Base-by-base conservation (phyloP, 2,329 filamentous ascomycete genomes). In the Scleromitrula shiraiana region DNA sequence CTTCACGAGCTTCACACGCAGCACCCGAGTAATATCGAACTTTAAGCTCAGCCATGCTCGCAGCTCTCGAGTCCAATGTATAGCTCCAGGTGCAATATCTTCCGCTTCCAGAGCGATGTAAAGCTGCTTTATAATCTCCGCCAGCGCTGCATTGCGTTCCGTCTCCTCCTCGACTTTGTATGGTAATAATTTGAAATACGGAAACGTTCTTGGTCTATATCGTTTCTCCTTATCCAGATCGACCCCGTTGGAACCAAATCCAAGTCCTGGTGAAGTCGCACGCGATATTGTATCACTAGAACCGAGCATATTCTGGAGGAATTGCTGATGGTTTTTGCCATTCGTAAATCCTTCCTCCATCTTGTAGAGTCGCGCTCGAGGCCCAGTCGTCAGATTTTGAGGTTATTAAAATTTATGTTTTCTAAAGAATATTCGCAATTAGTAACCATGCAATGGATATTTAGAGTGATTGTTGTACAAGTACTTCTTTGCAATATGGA, bases 51-150 rank as follows among this genome's bases (percentile, higher is more conserved):
- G 75, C 93, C 94, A 98, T 67, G 85, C 88, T 63, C 90, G 82
- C 40, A 98, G 82, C 76, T 98, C 93, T 57, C 91, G 82, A 14
- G 93, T 96, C 93, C 93, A 98, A 68, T 98, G 91, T 52, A 95
- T 75, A 23, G 91, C 93, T 27, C 93, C 93, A 0, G 91, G 88
- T 20, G 85, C 83, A 67, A 97, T 97, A 67, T 98, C 93, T 56
- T 95, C 89, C 3, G 93, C 85, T 64, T 89, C 84, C 54, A 98
- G 76, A 49, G 91, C 80, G 59, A 96, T 87, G 66, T 95, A 97
- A 24, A 98, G 82, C 62, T 95, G 87, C 65, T 90, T 93, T 58
- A 97, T 75, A 59, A 96, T 97, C 64, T 89, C 88, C 38, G 84
- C 76, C 39, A 98, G 73, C 53, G 90, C 88, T 42, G 75, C 76